Base-by-base conservation (phyloP, 2,329 filamentous ascomycete genomes). In the Blastomyces silverae region DNA sequence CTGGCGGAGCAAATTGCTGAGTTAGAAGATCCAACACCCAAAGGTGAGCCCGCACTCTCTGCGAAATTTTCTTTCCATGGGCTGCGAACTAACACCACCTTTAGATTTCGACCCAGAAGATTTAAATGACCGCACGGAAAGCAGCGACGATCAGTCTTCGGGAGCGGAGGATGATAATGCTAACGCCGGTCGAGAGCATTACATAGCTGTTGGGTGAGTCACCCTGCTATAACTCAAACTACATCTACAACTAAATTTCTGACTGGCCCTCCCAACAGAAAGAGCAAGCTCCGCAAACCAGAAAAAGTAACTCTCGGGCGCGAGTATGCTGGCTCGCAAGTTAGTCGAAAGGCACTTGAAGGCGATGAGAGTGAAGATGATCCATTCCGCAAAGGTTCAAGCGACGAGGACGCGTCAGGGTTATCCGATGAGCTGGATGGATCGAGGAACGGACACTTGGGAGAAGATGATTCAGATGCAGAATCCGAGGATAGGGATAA, bases 51-150 rank as follows among this genome's bases (percentile, higher is more conserved):
- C 4, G 50, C 53, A 64, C 69, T 42, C 66, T 65, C 63, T 59
- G 55, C 55, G 52, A 39, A 66, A 62, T 25, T 66, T 64, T 28
- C 46, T 5, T 37, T 20, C 25, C 6, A 39, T 56, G 15, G 17
- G n/a, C 48, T 60, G 44, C 56, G 63, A 48, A 67, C 53, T 61
- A 8, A 61, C 39, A 22, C 13, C 42, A 46, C 20, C 15, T 70
- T 92, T 71, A 93, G 91, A 95, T 73, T 88, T 89, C 73, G 91
- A 96, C 73, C 90, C 90, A 0, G 91, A 95, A 79, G 86, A 85
- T 64, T 78, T 84, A 63, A 79, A 84, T 69, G 84, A 86, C 67
- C 80, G 79, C 22, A 82, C 82, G 20, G 77, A 78, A 67, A 82
- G 82, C n/a, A 83, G 82, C 64, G 83, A 84, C 64, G 84, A 84